Percentiles rank a stretch among this genome's conserved stretches.
Evolutionary conservation across 495 filamentous ascomycete genomes (phyloP).

Genomic region (Pseudomonodictys pantanalensis): DNA sequence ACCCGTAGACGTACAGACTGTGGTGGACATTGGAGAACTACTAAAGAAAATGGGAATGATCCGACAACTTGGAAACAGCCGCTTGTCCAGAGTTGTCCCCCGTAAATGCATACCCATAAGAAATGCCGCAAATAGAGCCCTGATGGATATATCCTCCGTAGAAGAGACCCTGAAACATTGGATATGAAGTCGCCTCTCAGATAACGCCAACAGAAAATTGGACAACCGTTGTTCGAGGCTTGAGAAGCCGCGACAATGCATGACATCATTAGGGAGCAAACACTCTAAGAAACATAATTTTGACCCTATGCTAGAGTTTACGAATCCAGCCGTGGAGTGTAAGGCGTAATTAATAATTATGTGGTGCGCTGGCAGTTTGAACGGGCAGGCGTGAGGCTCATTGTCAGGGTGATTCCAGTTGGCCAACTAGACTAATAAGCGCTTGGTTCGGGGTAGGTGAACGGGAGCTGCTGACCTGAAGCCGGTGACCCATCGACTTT

Average conservation of each 20-base stretch:
- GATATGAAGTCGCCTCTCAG: too few relatives aligned
- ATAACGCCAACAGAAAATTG: too few relatives aligned
- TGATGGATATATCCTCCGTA: too few relatives aligned
- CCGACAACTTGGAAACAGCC: background rate
- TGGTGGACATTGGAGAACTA: background rate
- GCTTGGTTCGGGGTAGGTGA: slow-evolving; percentile 6
- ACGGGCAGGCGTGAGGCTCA: slow-evolving; percentile 2
- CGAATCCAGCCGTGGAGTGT: too few relatives aligned
- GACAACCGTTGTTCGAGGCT: background rate
- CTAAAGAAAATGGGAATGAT: background rate
- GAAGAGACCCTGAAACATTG: too few relatives aligned
- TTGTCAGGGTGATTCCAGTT: slow-evolving; percentile 14
- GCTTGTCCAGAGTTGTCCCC: too few relatives aligned
- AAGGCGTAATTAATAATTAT: too few relatives aligned
- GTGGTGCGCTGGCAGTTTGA: too few relatives aligned
- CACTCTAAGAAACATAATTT: background rate
- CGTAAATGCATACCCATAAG: too few relatives aligned
- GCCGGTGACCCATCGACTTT: slow-evolving; percentile 24
- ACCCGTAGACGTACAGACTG: background rate
- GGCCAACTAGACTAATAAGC: slow-evolving; percentile 27
- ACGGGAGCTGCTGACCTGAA: slow-evolving; percentile 19
- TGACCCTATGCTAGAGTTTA: too few relatives aligned
- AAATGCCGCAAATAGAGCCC: too few relatives aligned
- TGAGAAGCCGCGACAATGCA: too few relatives aligned
- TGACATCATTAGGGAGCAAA: slow-evolving; percentile 2